A percentile compares a stretch with the other conserved stretches of the same genome.
Conservation (phyloP, 129 eudicot species). For the Rutidosis leptorrhynchoides region DNA sequence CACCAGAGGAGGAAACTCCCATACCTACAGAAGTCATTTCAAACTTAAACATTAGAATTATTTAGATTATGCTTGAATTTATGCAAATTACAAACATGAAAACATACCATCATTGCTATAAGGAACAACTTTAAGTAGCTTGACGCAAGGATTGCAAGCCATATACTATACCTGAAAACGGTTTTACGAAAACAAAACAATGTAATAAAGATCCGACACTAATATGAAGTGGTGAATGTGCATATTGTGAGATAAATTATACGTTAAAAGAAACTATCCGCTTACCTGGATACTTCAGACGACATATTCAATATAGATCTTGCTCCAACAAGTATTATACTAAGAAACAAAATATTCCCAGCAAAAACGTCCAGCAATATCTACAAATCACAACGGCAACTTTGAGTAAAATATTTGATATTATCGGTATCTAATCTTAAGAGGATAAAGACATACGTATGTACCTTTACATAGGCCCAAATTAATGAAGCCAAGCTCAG, state of each 20-base stretch:
- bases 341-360: constrained; percentile 53
- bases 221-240: background rate
- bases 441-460: constrained; percentile 2
- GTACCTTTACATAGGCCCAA: constrained; percentile 48
- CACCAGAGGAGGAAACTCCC: constrained; percentile 91
- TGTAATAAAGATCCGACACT: background rate
- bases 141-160: constrained; percentile 65
- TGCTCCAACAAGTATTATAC: constrained; percentile 41
- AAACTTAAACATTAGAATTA: constrained; percentile 7
- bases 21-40: constrained; percentile 40
- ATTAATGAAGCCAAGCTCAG: constrained; percentile 35
- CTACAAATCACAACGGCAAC: constrained; percentile 31
- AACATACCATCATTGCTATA: constrained; percentile 57
- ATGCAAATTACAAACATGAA: background rate
- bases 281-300: constrained; percentile 38
- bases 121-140: constrained; percentile 80
- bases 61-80: constrained; percentile 4
- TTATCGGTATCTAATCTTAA: constrained; percentile 8
- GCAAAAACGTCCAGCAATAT: constrained; percentile 40
- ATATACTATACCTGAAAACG: constrained; percentile 42
- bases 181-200: background rate
- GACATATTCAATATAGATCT: constrained; percentile 38
- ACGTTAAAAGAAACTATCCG: background rate
- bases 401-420: constrained; percentile 1
- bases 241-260: background rate